These are phyloP conservation scores for Puccinia polysora DNA, from an alignment of 1,284 basidiomycete genomes.

Conservation along the genomic window DNA sequence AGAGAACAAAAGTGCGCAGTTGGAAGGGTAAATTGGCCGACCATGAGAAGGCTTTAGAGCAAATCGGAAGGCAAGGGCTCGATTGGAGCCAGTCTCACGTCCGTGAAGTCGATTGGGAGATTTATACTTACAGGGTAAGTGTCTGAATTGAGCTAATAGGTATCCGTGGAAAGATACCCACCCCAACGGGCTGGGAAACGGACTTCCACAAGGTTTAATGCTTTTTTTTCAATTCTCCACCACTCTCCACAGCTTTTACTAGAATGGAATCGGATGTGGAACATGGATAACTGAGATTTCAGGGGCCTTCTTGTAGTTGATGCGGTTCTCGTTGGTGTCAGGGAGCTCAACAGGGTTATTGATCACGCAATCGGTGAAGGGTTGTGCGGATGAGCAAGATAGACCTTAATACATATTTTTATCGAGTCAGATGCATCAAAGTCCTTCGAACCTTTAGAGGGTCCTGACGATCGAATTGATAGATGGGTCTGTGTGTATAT, in stretches of 20 bases:
- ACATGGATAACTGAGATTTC: slow-evolving; percentile 3
- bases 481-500: too few relatives aligned
- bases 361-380: too few relatives aligned
- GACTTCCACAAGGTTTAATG: not conserved
- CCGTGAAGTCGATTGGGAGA: slow-evolving; percentile 34
- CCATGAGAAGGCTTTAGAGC: not conserved
- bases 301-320: too few relatives aligned
- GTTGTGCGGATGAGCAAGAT: too few relatives aligned
- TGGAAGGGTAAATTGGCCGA: not conserved
- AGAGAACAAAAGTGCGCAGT: not conserved
- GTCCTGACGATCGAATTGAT: too few relatives aligned
- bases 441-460: too few relatives aligned
- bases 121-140: slow-evolving; percentile 37
- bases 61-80: not conserved
- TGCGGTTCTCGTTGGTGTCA: too few relatives aligned
- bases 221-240: not conserved
- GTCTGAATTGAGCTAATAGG: too few relatives aligned
- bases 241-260: slow-evolving; percentile 1
- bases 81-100: slow-evolving; percentile 10
- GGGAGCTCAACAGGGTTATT: too few relatives aligned
- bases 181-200: not conserved
- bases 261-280: slow-evolving; percentile 41
- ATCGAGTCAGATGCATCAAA: too few relatives aligned
- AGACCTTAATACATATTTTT: too few relatives aligned
- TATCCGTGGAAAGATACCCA: too few relatives aligned